Conservation (phyloP, 768 basidiomycete genomes). For the Auricularia cornea region DNA sequence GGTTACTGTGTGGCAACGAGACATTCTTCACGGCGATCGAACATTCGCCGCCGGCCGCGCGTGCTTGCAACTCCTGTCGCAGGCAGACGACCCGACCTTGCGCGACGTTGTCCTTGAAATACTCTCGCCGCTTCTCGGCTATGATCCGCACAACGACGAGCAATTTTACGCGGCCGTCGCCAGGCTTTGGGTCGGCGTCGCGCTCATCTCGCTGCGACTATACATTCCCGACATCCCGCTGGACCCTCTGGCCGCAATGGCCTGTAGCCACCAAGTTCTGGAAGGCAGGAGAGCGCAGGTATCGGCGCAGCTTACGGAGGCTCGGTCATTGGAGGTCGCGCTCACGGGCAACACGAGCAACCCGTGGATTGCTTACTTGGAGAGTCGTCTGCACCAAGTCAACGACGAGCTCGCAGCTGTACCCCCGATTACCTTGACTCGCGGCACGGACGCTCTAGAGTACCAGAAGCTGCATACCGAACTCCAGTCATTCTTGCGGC, state of each 20-base stretch:
- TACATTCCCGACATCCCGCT: slow-evolving; percentile 78
- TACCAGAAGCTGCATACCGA: neutral
- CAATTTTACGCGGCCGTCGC: slow-evolving; percentile 25
- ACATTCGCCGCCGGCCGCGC: too few relatives aligned
- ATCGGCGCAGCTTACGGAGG: slow-evolving; percentile 42
- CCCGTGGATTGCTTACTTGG: slow-evolving; percentile 39
- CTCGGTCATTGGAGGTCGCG: slow-evolving; percentile 41
- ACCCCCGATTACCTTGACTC: neutral
- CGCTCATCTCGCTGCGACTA: slow-evolving; percentile 53
- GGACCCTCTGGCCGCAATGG: slow-evolving; percentile 71
- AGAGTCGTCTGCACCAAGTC: slow-evolving; percentile 4
- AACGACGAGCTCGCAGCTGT: neutral
- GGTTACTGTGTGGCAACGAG: too few relatives aligned
- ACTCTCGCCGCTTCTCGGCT: neutral
- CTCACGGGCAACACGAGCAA: slow-evolving; percentile 47
- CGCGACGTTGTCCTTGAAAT: neutral
- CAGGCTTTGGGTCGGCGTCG: slow-evolving; percentile 51
- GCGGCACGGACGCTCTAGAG: neutral
- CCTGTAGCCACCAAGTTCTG: slow-evolving; percentile 37
- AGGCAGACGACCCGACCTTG: neutral
- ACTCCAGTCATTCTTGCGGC: slow-evolving; percentile 42
- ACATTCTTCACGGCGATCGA: too few relatives aligned
- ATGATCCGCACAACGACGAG: neutral
- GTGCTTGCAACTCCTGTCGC: too few relatives aligned
- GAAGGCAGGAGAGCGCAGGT: slow-evolving; percentile 33